Percentiles rank a stretch among this genome's conserved stretches.
phyloP scores from a whole-genome alignment of 805 yeast species.

The Hanseniaspora clermontiae region DNA sequence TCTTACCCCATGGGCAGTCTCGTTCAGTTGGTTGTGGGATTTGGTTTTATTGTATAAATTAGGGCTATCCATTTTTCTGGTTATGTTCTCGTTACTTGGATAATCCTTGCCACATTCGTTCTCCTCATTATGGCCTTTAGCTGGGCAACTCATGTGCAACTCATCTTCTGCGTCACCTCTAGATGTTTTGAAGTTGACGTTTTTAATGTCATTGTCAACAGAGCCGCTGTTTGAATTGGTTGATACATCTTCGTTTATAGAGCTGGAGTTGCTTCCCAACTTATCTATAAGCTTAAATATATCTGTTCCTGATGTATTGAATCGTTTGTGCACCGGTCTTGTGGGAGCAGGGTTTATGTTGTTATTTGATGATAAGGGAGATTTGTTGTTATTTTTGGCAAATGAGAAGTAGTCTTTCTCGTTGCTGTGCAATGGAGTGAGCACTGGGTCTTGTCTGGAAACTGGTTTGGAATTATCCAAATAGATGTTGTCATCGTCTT shows the following conservation, averaged over 20 bases:
- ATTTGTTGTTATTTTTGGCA: not conserved
- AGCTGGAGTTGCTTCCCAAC: not conserved
- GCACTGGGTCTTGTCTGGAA: not conserved
- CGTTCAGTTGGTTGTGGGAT: conserved; percentile 64
- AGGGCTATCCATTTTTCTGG: conserved; percentile 21
- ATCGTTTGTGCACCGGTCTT: conserved; percentile 7
- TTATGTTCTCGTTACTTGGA: not conserved
- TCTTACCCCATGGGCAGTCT: conserved; percentile 71
- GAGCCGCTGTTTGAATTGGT: not conserved
- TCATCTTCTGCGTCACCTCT: not conserved
- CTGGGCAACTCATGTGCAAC: not conserved
- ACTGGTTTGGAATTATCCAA: not conserved
- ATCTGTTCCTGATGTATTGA: conserved; percentile 4
- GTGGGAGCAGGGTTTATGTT: not conserved
- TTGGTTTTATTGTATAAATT: conserved; percentile 40
- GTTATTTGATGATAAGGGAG: not conserved
- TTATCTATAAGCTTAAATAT: conserved; percentile 5
- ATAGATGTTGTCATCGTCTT: not conserved
- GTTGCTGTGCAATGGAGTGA: conserved; percentile 2
- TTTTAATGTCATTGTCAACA: not conserved
- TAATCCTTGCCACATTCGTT: no score
- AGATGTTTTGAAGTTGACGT: not conserved
- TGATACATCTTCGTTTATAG: not conserved
- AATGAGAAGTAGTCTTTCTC: conserved; percentile 8
- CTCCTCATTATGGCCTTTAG: not conserved